Base-by-base conservation (phyloP, 23 red algal genomes). In the Agarophyton chilense region DNA sequence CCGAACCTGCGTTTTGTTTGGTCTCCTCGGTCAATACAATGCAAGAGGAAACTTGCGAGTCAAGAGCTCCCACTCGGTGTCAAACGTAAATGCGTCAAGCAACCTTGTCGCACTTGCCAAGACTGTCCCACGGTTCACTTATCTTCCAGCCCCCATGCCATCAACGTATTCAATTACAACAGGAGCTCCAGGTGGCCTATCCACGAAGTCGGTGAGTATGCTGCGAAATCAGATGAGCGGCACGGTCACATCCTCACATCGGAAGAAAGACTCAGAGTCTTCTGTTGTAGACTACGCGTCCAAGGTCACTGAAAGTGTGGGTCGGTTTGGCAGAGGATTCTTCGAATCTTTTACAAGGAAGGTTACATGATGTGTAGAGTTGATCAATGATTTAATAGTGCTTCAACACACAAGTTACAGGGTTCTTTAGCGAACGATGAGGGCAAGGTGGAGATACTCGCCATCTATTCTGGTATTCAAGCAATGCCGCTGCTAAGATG, bases 61-160 rank as follows among this genome's bases (percentile, higher is more conserved):
- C 33, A 73, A 76, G 46, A 41, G 45, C 8, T 32, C 77, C 40
- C 60, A 50, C 18, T 50, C 52, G 43, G 35, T 22, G 31, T 25
- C 76, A 41, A 82, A 50, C 65, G 26, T 19, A 21, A 46, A 70
- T n/a, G 36, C 88, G 38, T 72, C 88, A 0, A 55, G 72, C 54
- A 91, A 91, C 25, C 57, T 94, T 0, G 79, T 94, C 36, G 35
- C 81, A 10, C 53, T 94, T 45, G 52, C 91, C 10, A 67, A 55
- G 33, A 75, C 91, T 47, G 91, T 85, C 34, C 81, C 80, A 19
- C 91, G 91, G 18, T 86, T 94, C 68, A 86, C 79, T 26, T 94
- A 94, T 45, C 81, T 94, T 11, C 91, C 91, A 12, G 91, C 91
- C 38, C 91, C 91, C 31, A 85, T 94, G 91, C 91, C 91, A n/a